phyloP scores from a whole-genome alignment of 1,284 basidiomycete species.

The Cryptococcus sp. region DNA sequence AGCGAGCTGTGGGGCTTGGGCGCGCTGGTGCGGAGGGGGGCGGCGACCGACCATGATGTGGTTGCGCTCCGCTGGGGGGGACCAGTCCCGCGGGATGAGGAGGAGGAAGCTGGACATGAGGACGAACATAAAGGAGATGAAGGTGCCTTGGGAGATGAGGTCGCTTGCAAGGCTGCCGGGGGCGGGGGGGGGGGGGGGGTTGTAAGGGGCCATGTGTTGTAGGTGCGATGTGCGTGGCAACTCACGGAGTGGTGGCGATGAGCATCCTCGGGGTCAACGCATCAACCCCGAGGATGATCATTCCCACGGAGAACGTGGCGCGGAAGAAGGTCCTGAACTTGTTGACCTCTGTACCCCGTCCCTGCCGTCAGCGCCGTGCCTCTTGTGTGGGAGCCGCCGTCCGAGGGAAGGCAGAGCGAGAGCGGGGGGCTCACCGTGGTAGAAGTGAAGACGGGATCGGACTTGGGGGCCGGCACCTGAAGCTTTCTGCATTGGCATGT shows the following conservation, averaged over 20 bases:
- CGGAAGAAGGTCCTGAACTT: slow-evolving; percentile 36
- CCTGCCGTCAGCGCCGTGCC: neutral
- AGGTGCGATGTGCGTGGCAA: too few relatives aligned
- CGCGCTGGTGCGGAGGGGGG: neutral
- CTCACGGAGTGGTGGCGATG: slow-evolving; percentile 21
- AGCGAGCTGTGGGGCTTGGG: slow-evolving; percentile 6
- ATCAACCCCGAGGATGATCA: slow-evolving; percentile 27
- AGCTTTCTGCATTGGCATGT: slow-evolving; percentile 16
- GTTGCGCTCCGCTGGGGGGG: slow-evolving; percentile 1
- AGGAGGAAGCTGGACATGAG: slow-evolving; percentile 25
- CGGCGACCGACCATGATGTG: slow-evolving; percentile 24
- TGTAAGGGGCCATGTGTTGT: neutral
- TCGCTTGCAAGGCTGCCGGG: slow-evolving; percentile 4
- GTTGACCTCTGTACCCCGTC: slow-evolving; percentile 22
- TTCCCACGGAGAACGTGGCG: slow-evolving; percentile 16
- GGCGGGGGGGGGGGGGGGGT: neutral
- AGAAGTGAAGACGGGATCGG: slow-evolving; percentile 31
- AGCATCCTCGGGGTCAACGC: slow-evolving; percentile 18
- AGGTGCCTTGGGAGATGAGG: slow-evolving; percentile 17
- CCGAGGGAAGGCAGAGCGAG: neutral
- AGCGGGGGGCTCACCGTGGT: slow-evolving; percentile 25
- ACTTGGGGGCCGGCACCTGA: slow-evolving; percentile 38
- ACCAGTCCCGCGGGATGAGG: slow-evolving; percentile 24
- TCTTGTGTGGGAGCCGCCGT: neutral
- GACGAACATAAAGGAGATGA: slow-evolving; percentile 25